These are phyloP conservation scores for Cytospora piceicola DNA, from an alignment of 2,329 filamentous ascomycete species.

Conservation along the genomic window DNA sequence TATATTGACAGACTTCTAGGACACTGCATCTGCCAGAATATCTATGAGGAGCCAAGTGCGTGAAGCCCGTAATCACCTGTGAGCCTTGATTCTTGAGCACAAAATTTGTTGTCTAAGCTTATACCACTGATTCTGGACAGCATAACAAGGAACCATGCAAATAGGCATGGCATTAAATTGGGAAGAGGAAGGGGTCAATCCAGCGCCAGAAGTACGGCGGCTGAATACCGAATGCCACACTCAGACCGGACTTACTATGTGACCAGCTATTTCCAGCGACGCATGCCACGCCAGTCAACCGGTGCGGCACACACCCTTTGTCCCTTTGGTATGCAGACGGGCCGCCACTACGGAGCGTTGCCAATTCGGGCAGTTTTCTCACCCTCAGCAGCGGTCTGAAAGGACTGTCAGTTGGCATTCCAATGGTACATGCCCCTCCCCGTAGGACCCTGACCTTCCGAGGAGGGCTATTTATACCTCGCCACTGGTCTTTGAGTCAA, in stretches of 20 bases:
- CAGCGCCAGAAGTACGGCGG: background rate
- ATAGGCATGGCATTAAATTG: background rate
- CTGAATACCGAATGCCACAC: background rate
- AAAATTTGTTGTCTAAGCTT: too few species aligned
- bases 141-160: background rate
- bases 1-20: too few species aligned
- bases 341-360: background rate
- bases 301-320: background rate
- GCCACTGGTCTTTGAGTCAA: background rate
- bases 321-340: background rate
- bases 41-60: too few species aligned
- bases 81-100: too few species aligned
- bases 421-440: too few species aligned
- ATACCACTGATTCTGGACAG: background rate
- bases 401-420: background rate
- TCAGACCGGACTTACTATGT: background rate
- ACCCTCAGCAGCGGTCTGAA: background rate
- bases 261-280: background rate
- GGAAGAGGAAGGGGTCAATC: background rate
- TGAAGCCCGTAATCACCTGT: too few species aligned
- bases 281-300: background rate
- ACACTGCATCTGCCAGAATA: too few species aligned
- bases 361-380: background rate
- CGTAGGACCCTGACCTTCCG: background rate
- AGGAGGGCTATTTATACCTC: background rate